These are phyloP conservation scores for Leccinum angustisporum DNA, from an alignment of 1,284 basidiomycete species.

Conservation along the genomic window DNA sequence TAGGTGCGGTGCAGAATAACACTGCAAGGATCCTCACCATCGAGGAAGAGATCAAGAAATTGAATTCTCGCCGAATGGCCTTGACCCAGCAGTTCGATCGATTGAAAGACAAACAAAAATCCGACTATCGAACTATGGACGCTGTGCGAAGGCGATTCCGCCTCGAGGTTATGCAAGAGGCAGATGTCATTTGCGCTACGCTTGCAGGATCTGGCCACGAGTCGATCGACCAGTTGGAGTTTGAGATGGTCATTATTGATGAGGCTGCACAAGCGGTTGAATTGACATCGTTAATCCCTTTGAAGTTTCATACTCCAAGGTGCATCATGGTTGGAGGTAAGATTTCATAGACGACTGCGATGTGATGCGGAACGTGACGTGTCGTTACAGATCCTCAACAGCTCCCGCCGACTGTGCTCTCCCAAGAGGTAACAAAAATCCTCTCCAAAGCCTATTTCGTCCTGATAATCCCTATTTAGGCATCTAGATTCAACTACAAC, in stretches of 20 bases:
- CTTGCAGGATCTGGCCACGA: conserved; percentile 94
- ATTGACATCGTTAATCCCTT: conserved; percentile 93
- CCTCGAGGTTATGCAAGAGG: conserved; percentile 78
- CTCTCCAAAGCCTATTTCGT: neutral
- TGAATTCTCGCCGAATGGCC: conserved; percentile 63
- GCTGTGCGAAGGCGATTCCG: conserved; percentile 74
- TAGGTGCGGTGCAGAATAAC: conserved; percentile 53
- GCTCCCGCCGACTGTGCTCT: conserved; percentile 95
- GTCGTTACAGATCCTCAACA: conserved; percentile 83
- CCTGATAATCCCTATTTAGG: conserved; percentile 42
- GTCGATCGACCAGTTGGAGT: conserved; percentile 79
- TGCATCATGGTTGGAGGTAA: conserved; percentile 94
- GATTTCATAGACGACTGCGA: conserved; percentile 16
- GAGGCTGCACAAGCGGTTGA: conserved; percentile 98
- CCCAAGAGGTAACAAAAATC: conserved; percentile 55
- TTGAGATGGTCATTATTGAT: conserved; percentile 97
- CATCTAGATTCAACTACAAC: conserved; percentile 80
- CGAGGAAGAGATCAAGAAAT: conserved; percentile 67
- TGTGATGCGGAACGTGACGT: neutral
- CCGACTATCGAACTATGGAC: conserved; percentile 73
- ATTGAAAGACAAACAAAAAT: conserved; percentile 79
- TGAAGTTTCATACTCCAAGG: conserved; percentile 83
- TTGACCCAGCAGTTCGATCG: conserved; percentile 75
- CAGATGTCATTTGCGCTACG: conserved; percentile 94
- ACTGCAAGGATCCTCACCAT: conserved; percentile 48